These are phyloP conservation scores for Plasmodium knowlesi DNA, from an alignment of 169 alveolate species.

Conservation along the genomic window DNA sequence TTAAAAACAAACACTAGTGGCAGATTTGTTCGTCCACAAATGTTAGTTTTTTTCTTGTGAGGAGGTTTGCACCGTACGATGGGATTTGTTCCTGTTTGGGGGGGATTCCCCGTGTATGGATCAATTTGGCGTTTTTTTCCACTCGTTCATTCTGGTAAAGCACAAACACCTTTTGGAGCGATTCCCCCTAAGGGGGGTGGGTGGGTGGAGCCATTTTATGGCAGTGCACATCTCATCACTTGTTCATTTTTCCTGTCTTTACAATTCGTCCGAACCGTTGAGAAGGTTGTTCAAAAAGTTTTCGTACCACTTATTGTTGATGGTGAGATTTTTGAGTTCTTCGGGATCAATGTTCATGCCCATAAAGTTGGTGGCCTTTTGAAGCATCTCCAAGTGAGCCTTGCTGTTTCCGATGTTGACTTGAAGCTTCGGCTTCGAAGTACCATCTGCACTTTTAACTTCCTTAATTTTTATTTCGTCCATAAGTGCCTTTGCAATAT, in stretches of 20 bases:
- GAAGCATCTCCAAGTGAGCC: slow-evolving; percentile 64
- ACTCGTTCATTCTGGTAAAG: no score
- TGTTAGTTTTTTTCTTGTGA: neutral
- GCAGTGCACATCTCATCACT: neutral
- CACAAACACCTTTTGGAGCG: no score
- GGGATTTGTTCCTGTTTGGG: no score
- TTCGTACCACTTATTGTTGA: slow-evolving; percentile 70
- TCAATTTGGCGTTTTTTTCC: no score
- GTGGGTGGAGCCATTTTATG: neutral
- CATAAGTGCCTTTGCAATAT: slow-evolving; percentile 19
- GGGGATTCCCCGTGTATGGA: no score
- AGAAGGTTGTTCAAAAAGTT: slow-evolving; percentile 44
- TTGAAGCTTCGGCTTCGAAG: slow-evolving; percentile 35
- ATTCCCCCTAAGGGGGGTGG: no score
- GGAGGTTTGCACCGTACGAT: no score
- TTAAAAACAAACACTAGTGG: neutral
- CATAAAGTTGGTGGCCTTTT: slow-evolving; percentile 73
- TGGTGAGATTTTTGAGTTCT: slow-evolving; percentile 44
- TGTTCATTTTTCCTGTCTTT: neutral
- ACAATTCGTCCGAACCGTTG: slow-evolving; percentile 60
- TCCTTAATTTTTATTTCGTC: slow-evolving; percentile 53
- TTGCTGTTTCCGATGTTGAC: slow-evolving; percentile 41
- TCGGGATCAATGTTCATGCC: slow-evolving; percentile 58
- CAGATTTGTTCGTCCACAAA: neutral
- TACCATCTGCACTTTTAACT: slow-evolving; percentile 36